Evolutionary conservation across 2,329 filamentous ascomycete species (phyloP).

Genomic region (Penicillium crustosum): DNA sequence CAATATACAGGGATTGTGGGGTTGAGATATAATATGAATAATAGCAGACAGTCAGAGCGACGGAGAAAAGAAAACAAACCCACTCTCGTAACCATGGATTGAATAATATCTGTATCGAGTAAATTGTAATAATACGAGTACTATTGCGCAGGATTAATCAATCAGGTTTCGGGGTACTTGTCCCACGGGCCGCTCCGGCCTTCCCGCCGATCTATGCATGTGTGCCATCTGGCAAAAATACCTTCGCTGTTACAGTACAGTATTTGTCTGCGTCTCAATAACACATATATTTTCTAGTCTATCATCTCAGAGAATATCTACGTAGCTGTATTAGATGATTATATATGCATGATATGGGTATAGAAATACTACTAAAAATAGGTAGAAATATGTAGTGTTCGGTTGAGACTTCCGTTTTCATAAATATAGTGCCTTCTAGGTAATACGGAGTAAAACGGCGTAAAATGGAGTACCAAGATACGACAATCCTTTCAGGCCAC

Average conservation of each 20-base stretch:
- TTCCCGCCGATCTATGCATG: constrained; percentile 33
- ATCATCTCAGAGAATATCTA: too few species aligned
- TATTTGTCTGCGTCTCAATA: not conserved
- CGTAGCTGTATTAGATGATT: too few species aligned
- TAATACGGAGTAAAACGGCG: not conserved
- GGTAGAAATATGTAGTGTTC: not conserved
- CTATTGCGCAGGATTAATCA: constrained; percentile 16
- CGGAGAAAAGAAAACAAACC: not conserved
- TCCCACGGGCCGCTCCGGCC: constrained; percentile 32
- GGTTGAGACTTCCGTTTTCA: constrained; percentile 2
- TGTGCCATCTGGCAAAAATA: constrained; percentile 22
- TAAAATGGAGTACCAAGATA: constrained; percentile 3
- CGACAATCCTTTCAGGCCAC: constrained; percentile 12
- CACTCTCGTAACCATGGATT: constrained; percentile 1
- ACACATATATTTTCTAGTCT: not conserved
- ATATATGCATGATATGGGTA: not conserved
- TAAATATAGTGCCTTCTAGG: not conserved
- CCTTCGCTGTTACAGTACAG: constrained; percentile 1
- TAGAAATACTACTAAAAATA: not conserved
- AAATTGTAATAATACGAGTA: constrained; percentile 12
- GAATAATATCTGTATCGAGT: constrained; percentile 3
- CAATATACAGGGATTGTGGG: not conserved
- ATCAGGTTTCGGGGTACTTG: constrained; percentile 24
- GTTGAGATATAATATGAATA: not conserved
- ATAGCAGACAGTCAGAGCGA: not conserved